Evolutionary conservation across 2,329 filamentous ascomycete species (phyloP).

Genomic region (Nectriaceae sp.): DNA sequence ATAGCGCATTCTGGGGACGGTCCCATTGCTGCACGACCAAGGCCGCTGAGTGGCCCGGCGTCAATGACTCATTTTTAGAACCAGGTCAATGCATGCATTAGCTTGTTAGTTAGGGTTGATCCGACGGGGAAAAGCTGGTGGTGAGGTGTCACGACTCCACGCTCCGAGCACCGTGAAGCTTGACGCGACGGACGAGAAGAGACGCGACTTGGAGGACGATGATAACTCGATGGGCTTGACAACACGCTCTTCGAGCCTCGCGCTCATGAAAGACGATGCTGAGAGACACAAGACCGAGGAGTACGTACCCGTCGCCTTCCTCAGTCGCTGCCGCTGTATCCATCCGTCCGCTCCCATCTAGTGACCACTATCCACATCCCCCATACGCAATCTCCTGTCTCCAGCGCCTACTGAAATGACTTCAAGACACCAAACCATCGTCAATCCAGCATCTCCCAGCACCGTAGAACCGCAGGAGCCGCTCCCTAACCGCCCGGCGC

Average conservation of each 20-base stretch:
- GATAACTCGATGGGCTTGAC: neutral
- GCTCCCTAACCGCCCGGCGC: neutral
- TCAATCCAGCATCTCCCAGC: neutral
- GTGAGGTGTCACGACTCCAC: neutral
- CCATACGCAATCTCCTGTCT: too few relatives aligned
- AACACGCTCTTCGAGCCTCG: neutral
- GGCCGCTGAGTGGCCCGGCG: constrained; percentile 35
- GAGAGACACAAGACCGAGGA: too few relatives aligned
- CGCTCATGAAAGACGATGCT: too few relatives aligned
- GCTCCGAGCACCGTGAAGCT: neutral
- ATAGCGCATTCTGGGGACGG: constrained; percentile 26
- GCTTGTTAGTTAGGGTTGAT: too few relatives aligned
- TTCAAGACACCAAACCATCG: neutral
- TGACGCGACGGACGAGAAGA: neutral
- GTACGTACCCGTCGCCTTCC: neutral
- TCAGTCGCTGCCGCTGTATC: neutral
- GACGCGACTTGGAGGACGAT: neutral
- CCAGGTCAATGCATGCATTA: constrained; percentile 7
- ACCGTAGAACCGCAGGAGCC: neutral
- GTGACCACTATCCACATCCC: neutral
- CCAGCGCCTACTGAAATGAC: constrained; percentile 2
- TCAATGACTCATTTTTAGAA: constrained; percentile 36
- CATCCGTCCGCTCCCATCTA: neutral
- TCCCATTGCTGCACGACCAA: constrained; percentile 31
- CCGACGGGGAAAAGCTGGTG: neutral